Evolutionary conservation across 306 rosid species (phyloP).

Genomic region (Abrus precatorius): DNA sequence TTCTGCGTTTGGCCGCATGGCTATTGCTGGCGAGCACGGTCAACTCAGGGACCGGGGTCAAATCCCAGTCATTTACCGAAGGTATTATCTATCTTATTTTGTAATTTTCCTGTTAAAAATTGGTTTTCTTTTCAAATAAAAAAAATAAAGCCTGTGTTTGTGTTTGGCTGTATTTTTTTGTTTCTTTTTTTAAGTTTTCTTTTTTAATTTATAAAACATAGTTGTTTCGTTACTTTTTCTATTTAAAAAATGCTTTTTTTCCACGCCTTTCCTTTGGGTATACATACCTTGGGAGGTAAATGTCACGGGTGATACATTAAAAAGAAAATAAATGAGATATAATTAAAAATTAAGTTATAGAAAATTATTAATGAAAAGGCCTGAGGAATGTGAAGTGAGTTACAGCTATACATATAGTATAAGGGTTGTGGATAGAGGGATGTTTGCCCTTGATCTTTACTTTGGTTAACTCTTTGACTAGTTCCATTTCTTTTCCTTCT

Average conservation of each 20-base stretch:
- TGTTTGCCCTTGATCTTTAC: not conserved
- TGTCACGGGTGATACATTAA: not conserved
- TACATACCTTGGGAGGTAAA: too few relatives aligned
- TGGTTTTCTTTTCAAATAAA: too few relatives aligned
- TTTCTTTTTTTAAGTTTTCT: too few relatives aligned
- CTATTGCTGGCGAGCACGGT: conserved; percentile 68
- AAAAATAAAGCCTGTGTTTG: too few relatives aligned
- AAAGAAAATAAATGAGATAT: too few relatives aligned
- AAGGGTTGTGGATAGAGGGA: not conserved
- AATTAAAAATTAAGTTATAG: not conserved
- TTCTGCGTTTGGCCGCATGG: conserved; percentile 93
- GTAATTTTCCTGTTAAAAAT: too few relatives aligned
- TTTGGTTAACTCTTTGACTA: conserved; percentile 41
- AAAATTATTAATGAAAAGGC: not conserved
- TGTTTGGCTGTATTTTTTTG: too few relatives aligned
- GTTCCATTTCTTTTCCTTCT: conserved; percentile 7
- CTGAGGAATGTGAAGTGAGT: not conserved
- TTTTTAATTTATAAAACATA: too few relatives aligned
- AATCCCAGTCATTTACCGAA: conserved; percentile 76
- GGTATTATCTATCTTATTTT: conserved; percentile 52
- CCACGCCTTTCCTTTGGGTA: not conserved
- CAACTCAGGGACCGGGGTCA: conserved; percentile 82
- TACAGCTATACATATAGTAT: not conserved
- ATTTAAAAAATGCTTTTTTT: not conserved
- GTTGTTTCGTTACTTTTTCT: not conserved